phyloP scores from a whole-genome alignment of 371 early-diverging fungal species.

The Chytridiales sp. region DNA sequence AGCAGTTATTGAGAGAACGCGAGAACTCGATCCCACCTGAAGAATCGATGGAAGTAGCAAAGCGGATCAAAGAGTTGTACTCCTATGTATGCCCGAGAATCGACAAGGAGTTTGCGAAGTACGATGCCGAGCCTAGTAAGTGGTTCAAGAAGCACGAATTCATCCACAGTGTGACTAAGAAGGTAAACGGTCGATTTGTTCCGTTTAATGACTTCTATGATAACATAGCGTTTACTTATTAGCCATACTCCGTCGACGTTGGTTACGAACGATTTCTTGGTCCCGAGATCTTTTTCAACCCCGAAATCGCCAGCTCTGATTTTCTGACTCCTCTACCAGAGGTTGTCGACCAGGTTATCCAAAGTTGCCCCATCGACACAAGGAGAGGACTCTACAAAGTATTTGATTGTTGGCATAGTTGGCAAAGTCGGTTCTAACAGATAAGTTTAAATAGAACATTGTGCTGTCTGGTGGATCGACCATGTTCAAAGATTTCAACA shows the following conservation, averaged over 20 bases:
- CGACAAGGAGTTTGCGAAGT: slow-evolving; percentile 93
- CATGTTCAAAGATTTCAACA: slow-evolving; percentile 96
- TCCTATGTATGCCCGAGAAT: slow-evolving; percentile 96
- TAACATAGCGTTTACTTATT: not conserved
- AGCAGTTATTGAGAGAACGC: slow-evolving; percentile 93
- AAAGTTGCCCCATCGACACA: slow-evolving; percentile 94
- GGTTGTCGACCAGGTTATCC: slow-evolving; percentile 93
- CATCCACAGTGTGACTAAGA: slow-evolving; percentile 80
- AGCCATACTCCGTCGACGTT: slow-evolving; percentile 90
- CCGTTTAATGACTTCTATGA: not conserved
- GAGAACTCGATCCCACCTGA: slow-evolving; percentile 94
- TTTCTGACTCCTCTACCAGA: slow-evolving; percentile 94
- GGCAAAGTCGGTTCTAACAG: not conserved
- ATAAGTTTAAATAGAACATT: slow-evolving; percentile 71
- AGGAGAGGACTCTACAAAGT: slow-evolving; percentile 94
- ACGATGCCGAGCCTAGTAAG: slow-evolving; percentile 84
- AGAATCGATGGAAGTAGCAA: slow-evolving; percentile 91
- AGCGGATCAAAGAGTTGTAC: slow-evolving; percentile 92
- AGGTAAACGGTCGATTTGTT: slow-evolving; percentile 48
- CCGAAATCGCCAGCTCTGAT: slow-evolving; percentile 95
- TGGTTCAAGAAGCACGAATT: slow-evolving; percentile 84
- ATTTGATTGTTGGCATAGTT: slow-evolving; percentile 1
- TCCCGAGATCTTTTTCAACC: slow-evolving; percentile 98
- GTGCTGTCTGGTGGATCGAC: slow-evolving; percentile 97
- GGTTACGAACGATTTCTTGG: slow-evolving; percentile 98